Base-by-base conservation (phyloP, 192 early-diverging fungal species). In the Diversispora epigaea region DNA sequence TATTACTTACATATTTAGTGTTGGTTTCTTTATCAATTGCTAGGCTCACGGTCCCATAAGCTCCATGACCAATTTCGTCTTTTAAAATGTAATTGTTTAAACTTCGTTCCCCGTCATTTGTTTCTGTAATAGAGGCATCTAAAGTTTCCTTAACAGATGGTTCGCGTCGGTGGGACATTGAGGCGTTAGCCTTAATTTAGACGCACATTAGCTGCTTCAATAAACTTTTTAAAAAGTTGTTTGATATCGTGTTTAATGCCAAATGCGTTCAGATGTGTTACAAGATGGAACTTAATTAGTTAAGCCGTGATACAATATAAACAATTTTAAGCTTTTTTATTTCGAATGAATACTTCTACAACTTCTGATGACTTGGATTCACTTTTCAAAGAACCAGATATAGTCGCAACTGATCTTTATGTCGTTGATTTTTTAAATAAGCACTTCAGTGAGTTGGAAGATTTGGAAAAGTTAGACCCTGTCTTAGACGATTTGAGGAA, bases 41-140 rank as follows among this genome's bases (percentile, higher is more conserved):
- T 41, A 91, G 80, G 79, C 92, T 88, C 1, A 99, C 97, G 5
- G 89, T 93, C 39, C 97, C 97, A 80, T 90, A 99, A 45, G 92
- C 87, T 21, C 97, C 97, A 21, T 86, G 81, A 12, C 97, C 97
- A 52, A 99, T 89, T 70, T 87, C 85, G 56, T 88, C 80, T 70
- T 86, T 85, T 11, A 99, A 70, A 25, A 86, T 67, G 75, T 98
- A 99, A 60, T 97, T 87, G 83, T 94, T 95, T 65, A 99, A 80
- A 40, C 88, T 85, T 57, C 87, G 84, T n/a, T 81, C 56, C 39
- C 94, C 95, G 14, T 92, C 87, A 10, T 83, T 86, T 68, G 84
- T 86, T 71, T 95, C 93, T 47, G 77, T 83, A 4, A 91, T 80
- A 44, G 86, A 84, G 15, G 96, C 96, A n/a, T 69, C 50, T 69